Evolutionary conservation across 805 yeast species (phyloP).

Genomic region (Suhomyces emberorum): DNA sequence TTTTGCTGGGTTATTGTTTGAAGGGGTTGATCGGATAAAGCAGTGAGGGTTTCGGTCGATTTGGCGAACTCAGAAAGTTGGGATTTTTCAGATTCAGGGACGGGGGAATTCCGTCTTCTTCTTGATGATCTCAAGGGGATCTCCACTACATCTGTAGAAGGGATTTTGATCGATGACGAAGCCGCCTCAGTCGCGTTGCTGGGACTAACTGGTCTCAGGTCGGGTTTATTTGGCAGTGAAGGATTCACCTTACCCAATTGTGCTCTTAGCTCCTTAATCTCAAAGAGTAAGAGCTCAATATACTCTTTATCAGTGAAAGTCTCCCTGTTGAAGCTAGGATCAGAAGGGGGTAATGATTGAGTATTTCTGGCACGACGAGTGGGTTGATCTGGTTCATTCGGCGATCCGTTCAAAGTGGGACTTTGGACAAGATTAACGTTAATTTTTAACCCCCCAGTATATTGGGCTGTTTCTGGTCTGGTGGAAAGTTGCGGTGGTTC

Average conservation of each 20-base stretch:
- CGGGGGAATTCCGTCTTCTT: conserved; percentile 15
- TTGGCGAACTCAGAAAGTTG: neutral
- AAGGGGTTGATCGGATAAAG: neutral
- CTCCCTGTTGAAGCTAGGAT: conserved; percentile 34
- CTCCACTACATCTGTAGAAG: conserved; percentile 10
- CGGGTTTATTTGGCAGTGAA: too few relatives aligned
- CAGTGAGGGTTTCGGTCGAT: neutral
- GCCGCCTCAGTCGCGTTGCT: too few relatives aligned
- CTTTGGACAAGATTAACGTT: too few relatives aligned
- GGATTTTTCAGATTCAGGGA: neutral
- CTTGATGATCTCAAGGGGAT: conserved; percentile 22
- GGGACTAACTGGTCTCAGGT: too few relatives aligned
- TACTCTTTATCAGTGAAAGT: conserved; percentile 25
- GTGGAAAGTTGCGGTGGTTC: too few relatives aligned
- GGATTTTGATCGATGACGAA: too few relatives aligned
- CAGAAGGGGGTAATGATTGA: conserved; percentile 26
- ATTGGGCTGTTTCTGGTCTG: too few relatives aligned
- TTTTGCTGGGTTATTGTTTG: neutral
- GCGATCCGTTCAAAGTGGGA: too few relatives aligned
- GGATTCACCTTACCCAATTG: conserved; percentile 5
- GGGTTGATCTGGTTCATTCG: too few relatives aligned
- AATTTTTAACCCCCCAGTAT: too few relatives aligned
- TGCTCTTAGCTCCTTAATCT: conserved; percentile 33
- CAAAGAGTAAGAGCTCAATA: conserved; percentile 34
- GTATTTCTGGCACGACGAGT: neutral